A percentile compares a stretch with the other conserved stretches of the same genome.
Evolutionary conservation across 805 yeast species (phyloP).

Genomic region (Ogataea naganishii): DNA sequence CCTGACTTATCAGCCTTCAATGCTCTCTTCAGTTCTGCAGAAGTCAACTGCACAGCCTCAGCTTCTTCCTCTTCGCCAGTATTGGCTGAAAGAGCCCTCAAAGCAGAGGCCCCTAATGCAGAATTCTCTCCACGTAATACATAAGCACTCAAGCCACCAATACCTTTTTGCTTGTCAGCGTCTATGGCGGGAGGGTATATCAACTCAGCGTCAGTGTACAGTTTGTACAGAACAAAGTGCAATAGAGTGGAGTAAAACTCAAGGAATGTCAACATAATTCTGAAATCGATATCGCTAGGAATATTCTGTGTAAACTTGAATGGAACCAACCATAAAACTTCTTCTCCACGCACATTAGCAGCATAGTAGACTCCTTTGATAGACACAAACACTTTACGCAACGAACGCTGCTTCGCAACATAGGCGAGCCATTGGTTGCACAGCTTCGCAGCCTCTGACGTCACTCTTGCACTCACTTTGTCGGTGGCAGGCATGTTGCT

Average conservation of each 20-base stretch:
- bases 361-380: slow-evolving; percentile 96
- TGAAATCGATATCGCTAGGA: slow-evolving; percentile 89
- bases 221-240: slow-evolving; percentile 78
- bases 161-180: slow-evolving; percentile 61
- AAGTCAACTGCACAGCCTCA: slow-evolving; percentile 30
- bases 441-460: slow-evolving; percentile 78
- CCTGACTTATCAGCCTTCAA: slow-evolving; percentile 41
- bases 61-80: slow-evolving; percentile 15
- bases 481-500: slow-evolving; percentile 93
- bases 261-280: slow-evolving; percentile 93
- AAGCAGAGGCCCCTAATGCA: slow-evolving; percentile 22
- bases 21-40: slow-evolving; percentile 38
- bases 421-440: slow-evolving; percentile 95
- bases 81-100: slow-evolving; percentile 23
- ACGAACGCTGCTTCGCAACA: slow-evolving; percentile 72
- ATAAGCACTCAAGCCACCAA: slow-evolving; percentile 84
- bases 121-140: slow-evolving; percentile 51
- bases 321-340: slow-evolving; percentile 92
- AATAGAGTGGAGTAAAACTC: slow-evolving; percentile 91
- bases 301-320: slow-evolving; percentile 94
- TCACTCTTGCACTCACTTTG: slow-evolving; percentile 67
- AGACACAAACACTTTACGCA: slow-evolving; percentile 88
- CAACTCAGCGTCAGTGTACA: slow-evolving; percentile 78
- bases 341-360: slow-evolving; percentile 85
- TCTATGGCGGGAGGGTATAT: slow-evolving; percentile 89